Conservation (phyloP, 1,284 basidiomycete genomes). For the Inonotus obliquus region DNA sequence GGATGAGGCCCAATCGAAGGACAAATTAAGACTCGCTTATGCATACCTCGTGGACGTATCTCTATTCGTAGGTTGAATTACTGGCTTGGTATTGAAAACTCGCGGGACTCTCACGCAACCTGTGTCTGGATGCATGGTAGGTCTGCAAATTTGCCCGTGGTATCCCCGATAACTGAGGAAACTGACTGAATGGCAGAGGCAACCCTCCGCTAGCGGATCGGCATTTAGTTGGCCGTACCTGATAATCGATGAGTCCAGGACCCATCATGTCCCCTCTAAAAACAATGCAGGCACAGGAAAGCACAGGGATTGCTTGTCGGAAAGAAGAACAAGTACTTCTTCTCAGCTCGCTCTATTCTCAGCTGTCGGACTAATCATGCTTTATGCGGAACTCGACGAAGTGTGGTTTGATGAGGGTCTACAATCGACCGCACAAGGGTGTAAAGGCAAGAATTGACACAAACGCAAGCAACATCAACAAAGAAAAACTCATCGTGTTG, state of each 20-base stretch:
- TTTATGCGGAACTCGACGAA: not conserved
- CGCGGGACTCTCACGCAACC: no score
- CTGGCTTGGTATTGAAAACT: no score
- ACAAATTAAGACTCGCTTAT: no score
- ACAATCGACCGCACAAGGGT: no score
- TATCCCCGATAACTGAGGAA: not conserved
- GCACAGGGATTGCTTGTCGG: not conserved
- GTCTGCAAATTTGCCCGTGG: no score
- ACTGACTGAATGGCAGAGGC: not conserved
- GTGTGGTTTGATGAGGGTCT: not conserved
- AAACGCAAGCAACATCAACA: no score
- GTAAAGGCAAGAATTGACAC: no score
- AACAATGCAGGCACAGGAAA: not conserved
- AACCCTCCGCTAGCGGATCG: not conserved
- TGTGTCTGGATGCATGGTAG: no score
- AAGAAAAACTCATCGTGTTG: no score
- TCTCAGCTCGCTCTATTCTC: not conserved
- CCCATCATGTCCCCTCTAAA: not conserved
- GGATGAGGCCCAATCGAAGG: no score
- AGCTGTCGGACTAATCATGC: not conserved
- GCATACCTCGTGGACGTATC: no score
- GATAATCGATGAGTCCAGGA: not conserved
- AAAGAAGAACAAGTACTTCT: not conserved
- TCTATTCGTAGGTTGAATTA: no score
- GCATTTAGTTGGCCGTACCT: constrained; percentile 5